Evolutionary conservation across 208 protist species (phyloP), one percentile per base, ranked within the genome.

Genomic region (Wallacemonas rigidus): DNA sequence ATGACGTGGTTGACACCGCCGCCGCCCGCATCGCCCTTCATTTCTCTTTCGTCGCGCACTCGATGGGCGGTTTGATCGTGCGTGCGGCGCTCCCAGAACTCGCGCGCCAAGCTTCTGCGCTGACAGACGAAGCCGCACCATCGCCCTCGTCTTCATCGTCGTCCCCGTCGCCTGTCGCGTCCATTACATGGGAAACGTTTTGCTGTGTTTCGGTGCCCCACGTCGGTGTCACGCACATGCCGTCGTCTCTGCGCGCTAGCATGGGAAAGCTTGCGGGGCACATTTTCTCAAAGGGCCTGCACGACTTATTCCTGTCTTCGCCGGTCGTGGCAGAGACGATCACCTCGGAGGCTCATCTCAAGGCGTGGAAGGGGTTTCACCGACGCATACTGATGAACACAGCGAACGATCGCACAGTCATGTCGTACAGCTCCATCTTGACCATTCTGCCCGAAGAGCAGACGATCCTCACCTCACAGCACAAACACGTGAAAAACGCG

Each of bases 61-160:
- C 79, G 39, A 94, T 94, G 86, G 86, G 89, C 17, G 86, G 86
- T 36, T 69, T 94, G 15, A 81, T 94, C 3, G 74, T 91, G 2
- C 80, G 89, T 8, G 76, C 79, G 44, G 84, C 86, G 1, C 63
- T 90, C 36, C 89, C 89, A 12, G 12, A 7, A 17, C 56, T 94
- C 35, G 69, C 72, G 9, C 11, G 36, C 38, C 41, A 44, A 17
- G 8, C 12, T 6, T 6, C 45, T 12, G 12, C 8, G 6, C 45
- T 50, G 8, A 50, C 8, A 50, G 45, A 50, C 45, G 45, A 12
- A 50, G 45, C 8, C 45, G 45, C 8, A 50, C 45, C 26, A 26
- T 26, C 17, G 55, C 7, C 55, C 15, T 45, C 12, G 9, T 6
- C 57, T 38, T 4, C 57, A 17, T 7, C 60, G 17, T 17, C 8